A percentile compares a stretch with the other conserved stretches of the same genome.
These are phyloP conservation scores for Bryum argenteum DNA, from an alignment of 225 moss, liverwort and hornwort species.

Conservation along the genomic window DNA sequence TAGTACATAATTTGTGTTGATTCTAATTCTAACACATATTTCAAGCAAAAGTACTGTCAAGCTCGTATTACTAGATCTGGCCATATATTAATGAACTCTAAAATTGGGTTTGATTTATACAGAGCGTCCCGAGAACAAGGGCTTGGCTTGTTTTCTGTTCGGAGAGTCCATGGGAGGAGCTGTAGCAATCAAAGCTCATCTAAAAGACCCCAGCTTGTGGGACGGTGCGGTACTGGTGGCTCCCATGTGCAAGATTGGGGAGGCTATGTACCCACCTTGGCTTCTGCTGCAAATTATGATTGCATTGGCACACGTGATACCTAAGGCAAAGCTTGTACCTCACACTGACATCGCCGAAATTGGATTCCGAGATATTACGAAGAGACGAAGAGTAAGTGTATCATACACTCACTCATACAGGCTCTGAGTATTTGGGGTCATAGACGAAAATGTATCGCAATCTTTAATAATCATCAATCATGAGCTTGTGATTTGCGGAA, in stretches of 20 bases:
- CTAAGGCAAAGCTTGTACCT: constrained; percentile 55
- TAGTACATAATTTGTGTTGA: neutral
- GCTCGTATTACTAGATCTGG: neutral
- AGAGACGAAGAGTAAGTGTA: constrained; percentile 50
- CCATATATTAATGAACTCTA: neutral
- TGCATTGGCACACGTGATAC: constrained; percentile 51
- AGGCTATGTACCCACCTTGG: constrained; percentile 65
- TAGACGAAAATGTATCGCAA: neutral
- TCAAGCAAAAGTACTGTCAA: neutral
- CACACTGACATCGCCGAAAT: constrained; percentile 52
- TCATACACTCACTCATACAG: neutral
- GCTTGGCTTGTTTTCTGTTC: constrained; percentile 73
- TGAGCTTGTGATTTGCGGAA: too few relatives aligned
- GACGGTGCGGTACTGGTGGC: constrained; percentile 93
- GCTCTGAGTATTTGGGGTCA: neutral
- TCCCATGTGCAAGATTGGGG: constrained; percentile 91
- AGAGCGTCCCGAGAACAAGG: constrained; percentile 68
- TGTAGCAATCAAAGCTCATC: constrained; percentile 82
- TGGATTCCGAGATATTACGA: constrained; percentile 54
- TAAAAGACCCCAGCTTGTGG: constrained; percentile 59
- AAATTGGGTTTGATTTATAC: constrained; percentile 10
- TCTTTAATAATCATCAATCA: too few relatives aligned
- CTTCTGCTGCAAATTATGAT: constrained; percentile 53
- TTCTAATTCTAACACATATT: neutral
- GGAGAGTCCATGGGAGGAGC: constrained; percentile 99